Evolutionary conservation across 169 alveolate genomes (phyloP).

Genomic region (Plasmodium adleri): DNA sequence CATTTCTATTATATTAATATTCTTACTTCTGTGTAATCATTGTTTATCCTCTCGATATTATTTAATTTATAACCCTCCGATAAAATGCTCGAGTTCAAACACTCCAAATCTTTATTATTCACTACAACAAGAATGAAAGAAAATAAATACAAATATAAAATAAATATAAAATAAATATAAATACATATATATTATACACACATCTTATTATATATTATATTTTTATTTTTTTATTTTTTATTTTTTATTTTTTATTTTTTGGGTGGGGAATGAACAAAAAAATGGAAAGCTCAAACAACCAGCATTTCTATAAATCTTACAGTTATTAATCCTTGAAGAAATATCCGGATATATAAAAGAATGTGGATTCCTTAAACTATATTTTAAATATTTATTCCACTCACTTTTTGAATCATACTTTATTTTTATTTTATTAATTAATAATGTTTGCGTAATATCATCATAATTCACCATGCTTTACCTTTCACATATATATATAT

Average conservation of each 20-base stretch:
- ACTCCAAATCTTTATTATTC: conserved; percentile 39
- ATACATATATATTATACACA: neutral
- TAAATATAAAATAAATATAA: neutral
- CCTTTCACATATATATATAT: neutral
- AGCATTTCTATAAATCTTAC: conserved; percentile 1
- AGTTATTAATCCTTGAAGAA: conserved; percentile 1
- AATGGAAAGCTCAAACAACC: no score
- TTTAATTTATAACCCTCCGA: conserved; percentile 51
- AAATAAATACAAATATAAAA: neutral
- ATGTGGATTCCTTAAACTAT: conserved; percentile 69
- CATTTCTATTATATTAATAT: neutral
- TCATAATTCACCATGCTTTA: conserved; percentile 66
- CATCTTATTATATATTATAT: no score
- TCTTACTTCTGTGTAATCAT: conserved; percentile 24
- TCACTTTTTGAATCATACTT: conserved; percentile 60
- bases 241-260: no score
- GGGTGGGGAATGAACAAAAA: no score
- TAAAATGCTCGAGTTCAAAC: conserved; percentile 18
- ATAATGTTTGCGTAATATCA: conserved; percentile 52
- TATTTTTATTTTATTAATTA: conserved; percentile 52
- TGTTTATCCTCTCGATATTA: conserved; percentile 16
- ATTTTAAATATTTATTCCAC: conserved; percentile 61
- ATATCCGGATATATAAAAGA: conserved; percentile 50
- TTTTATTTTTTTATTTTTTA: neutral
- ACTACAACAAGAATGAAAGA: neutral